Conservation (phyloP, 768 basidiomycete species). For the Lactarius sp. region DNA sequence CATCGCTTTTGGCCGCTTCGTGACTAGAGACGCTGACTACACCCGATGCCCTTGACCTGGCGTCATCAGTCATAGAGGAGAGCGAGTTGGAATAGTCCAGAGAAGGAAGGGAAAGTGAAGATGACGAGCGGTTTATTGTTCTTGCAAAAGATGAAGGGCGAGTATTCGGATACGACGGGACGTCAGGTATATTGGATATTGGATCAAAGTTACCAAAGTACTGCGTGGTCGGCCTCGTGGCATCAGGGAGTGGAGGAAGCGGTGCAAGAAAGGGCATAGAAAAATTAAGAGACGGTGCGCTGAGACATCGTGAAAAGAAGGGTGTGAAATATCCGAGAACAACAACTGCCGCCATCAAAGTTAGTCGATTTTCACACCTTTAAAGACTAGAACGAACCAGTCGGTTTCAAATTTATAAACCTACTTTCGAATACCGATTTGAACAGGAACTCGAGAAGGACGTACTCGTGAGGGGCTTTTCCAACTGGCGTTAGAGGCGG, state of each 20-base stretch:
- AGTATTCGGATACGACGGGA: conserved; percentile 21
- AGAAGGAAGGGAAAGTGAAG: conserved; percentile 19
- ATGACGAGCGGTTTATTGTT: conserved; percentile 10
- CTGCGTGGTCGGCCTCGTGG: conserved; percentile 18
- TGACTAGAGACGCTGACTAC: conserved; percentile 1
- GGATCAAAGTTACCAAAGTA: conserved; percentile 8
- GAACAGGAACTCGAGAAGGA: conserved; percentile 25
- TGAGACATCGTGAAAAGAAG: conserved; percentile 26
- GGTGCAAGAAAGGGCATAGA: conserved; percentile 24
- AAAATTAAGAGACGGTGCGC: conserved; percentile 24
- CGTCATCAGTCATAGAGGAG: conserved; percentile 8
- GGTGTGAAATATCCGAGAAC: conserved; percentile 26
- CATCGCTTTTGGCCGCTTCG: neutral
- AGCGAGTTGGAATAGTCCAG: conserved; percentile 6
- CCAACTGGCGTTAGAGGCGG: conserved; percentile 14
- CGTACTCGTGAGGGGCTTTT: conserved; percentile 20
- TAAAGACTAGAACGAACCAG: conserved; percentile 17
- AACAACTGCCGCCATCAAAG: conserved; percentile 14
- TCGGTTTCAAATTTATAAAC: conserved; percentile 28
- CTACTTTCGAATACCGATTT: conserved; percentile 26
- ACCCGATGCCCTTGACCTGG: conserved; percentile 10
- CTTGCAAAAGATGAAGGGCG: conserved; percentile 17
- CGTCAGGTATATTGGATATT: conserved; percentile 16
- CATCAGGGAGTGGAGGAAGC: conserved; percentile 23
- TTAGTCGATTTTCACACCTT: neutral